Evolutionary conservation across 2,329 filamentous ascomycete genomes (phyloP), one percentile per base, ranked within the genome.

Genomic region (Tolypocladium ovalisporum): DNA sequence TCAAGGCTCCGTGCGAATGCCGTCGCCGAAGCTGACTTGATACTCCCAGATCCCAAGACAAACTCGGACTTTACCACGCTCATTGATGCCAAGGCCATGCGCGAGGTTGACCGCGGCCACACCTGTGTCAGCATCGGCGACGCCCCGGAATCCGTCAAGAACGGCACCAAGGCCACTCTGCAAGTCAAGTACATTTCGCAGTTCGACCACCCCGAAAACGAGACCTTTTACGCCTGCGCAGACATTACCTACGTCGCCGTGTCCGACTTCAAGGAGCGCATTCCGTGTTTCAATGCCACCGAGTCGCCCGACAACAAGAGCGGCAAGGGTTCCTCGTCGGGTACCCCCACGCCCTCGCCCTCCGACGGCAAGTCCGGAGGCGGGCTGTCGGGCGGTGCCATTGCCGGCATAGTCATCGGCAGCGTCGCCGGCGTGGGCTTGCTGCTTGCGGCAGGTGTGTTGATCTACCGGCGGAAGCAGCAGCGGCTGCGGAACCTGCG

Each of bases 371-470:
- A 51, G 29, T 64, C 63, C 58, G 63, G 60, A 5, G 61, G 63
- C 55, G 68, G 67, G 2, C 75, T 91, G 13, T 85, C 84, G 17
- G 82, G 82, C 24, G 88, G 87, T 47, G 80, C 83, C 24, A 90
- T 92, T 65, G 89, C 88, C 3, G 89, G 88, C 1, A 86, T 89
- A 59, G 87, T 88, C 2, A 76, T 92, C 59, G 89, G 89, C 36
- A 79, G 84, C 3, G 70, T 93, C 10, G 75, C 81, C 12, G 88
- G 83, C 49, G 79, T 83, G 5, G 76, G 78, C 1, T 68, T 89
- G 12, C 68, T 91, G 10, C 76, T 78, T n/a, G 82, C 76, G 1
- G 74, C 86, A 1, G 73, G 83, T 36, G 79, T 88, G 63, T 71
- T 87, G 51, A 79, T 87, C 61, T 69, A 70, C 64, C 63, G 72